A percentile compares a stretch with the other conserved stretches of the same genome.
phyloP scores from a whole-genome alignment of 495 filamentous ascomycete genomes.

The Penicillium soppii region DNA sequence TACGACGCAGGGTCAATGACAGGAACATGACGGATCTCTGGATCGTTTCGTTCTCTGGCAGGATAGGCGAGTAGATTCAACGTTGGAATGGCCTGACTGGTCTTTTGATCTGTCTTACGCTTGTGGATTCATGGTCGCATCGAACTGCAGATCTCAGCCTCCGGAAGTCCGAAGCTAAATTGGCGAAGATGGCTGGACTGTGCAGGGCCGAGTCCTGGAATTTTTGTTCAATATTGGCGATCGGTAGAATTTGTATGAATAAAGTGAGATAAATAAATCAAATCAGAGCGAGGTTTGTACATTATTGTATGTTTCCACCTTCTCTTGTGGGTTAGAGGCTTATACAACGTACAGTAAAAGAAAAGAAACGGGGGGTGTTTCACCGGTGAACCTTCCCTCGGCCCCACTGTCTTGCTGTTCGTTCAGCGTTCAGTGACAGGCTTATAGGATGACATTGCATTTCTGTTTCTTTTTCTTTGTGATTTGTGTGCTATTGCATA shows the following conservation, averaged over 20 bases:
- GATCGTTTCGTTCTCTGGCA: not conserved
- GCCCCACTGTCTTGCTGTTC: too few species aligned
- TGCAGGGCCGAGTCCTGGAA: not conserved
- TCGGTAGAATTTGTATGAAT: too few species aligned
- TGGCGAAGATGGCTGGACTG: not conserved
- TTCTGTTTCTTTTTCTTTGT: too few species aligned
- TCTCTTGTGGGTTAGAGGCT: not conserved
- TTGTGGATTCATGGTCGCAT: not conserved
- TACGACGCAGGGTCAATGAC: not conserved
- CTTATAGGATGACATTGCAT: too few species aligned
- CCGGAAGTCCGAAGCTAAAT: constrained; percentile 3
- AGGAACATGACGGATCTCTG: not conserved
- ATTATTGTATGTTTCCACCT: not conserved
- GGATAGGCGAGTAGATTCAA: not conserved
- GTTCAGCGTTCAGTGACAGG: too few species aligned
- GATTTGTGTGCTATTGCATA: too few species aligned
- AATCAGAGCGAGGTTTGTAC: too few species aligned
- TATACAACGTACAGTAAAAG: not conserved
- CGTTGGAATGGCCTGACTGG: too few species aligned
- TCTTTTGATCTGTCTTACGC: not conserved
- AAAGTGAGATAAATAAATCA: too few species aligned
- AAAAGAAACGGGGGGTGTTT: not conserved
- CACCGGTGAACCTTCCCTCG: not conserved
- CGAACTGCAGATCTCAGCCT: not conserved
- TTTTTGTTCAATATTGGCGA: not conserved